Percentiles rank a stretch among this genome's conserved stretches.
phyloP scores from a whole-genome alignment of 1,139 yeast species.

The Zhuliangozyma blackwelliae region DNA sequence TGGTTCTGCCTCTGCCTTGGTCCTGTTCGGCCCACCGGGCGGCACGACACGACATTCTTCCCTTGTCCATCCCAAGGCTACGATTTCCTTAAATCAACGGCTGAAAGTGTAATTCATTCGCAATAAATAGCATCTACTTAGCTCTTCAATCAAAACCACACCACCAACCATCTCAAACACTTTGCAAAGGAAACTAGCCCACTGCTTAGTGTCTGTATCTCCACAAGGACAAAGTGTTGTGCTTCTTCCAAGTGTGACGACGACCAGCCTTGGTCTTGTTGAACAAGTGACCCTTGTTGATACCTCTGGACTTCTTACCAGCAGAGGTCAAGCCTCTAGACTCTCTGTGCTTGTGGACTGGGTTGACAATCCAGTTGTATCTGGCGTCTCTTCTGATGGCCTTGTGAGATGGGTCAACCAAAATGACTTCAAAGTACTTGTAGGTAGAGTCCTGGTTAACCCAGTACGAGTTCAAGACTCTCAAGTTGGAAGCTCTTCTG shows the following conservation, averaged over 20 bases:
- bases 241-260: slow-evolving; percentile 99
- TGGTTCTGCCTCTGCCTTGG: too few species aligned
- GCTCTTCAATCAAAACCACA: not conserved
- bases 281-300: slow-evolving; percentile 99
- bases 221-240: slow-evolving; percentile 98
- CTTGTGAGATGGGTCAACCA: slow-evolving; percentile 96
- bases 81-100: too few species aligned
- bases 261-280: slow-evolving; percentile 98
- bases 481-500: slow-evolving; percentile 97
- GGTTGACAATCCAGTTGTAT: slow-evolving; percentile 99
- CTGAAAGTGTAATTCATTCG: too few species aligned
- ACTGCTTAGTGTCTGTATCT: slow-evolving; percentile 79
- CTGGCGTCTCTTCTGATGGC: slow-evolving; percentile 99
- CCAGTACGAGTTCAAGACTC: slow-evolving; percentile 99
- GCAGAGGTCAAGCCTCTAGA: slow-evolving; percentile 97
- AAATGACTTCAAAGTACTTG: slow-evolving; percentile 98
- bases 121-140: too few species aligned
- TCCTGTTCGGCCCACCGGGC: too few species aligned
- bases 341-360: slow-evolving; percentile 99
- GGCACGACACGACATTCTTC: too few species aligned
- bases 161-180: not conserved
- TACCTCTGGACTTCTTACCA: slow-evolving; percentile 99
- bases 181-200: not conserved
- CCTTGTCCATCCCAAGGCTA: too few species aligned
- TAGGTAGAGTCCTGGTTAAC: slow-evolving; percentile 98